Evolutionary conservation across 2,329 filamentous ascomycete species (phyloP).

Genomic region (Penicillium sp.): DNA sequence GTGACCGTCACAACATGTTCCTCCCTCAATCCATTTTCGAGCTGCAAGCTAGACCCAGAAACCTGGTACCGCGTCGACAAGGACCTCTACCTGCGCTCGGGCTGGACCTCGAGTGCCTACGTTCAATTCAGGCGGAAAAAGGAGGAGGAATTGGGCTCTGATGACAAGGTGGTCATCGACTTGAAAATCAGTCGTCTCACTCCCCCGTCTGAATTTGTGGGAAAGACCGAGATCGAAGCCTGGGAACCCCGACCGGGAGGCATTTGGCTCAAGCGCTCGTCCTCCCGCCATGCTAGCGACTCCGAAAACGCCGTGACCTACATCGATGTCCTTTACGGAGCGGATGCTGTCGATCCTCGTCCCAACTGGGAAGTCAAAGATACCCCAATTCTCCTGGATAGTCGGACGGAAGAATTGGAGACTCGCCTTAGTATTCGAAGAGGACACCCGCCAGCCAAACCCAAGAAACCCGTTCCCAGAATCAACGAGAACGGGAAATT

Average conservation of each 20-base stretch:
- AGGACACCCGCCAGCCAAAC: conserved; percentile 60
- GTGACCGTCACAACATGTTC: conserved; percentile 76
- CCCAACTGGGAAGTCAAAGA: conserved; percentile 79
- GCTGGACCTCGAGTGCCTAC: conserved; percentile 75
- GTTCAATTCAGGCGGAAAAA: conserved; percentile 79
- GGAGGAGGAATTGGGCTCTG: conserved; percentile 73
- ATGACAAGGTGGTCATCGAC: conserved; percentile 78
- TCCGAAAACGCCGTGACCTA: conserved; percentile 73
- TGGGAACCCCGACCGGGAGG: conserved; percentile 80
- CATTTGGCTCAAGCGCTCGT: conserved; percentile 77
- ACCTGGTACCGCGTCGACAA: conserved; percentile 86
- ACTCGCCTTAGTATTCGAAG: conserved; percentile 76
- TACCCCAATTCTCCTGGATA: conserved; percentile 69
- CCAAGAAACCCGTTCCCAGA: conserved; percentile 69
- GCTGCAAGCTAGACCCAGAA: conserved; percentile 69
- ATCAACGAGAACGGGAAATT: conserved; percentile 89
- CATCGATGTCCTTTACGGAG: conserved; percentile 82
- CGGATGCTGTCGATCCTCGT: conserved; percentile 87
- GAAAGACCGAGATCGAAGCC: conserved; percentile 57
- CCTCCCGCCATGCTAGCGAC: conserved; percentile 71
- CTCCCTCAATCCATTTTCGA: conserved; percentile 69
- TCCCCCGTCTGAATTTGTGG: conserved; percentile 57
- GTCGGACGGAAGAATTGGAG: conserved; percentile 59
- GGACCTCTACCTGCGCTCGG: conserved; percentile 75
- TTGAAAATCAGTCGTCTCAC: conserved; percentile 71